A percentile compares a stretch with the other conserved stretches of the same genome.
phyloP scores from a whole-genome alignment of 192 early-diverging fungal genomes.

The Entrophospora sp. region DNA sequence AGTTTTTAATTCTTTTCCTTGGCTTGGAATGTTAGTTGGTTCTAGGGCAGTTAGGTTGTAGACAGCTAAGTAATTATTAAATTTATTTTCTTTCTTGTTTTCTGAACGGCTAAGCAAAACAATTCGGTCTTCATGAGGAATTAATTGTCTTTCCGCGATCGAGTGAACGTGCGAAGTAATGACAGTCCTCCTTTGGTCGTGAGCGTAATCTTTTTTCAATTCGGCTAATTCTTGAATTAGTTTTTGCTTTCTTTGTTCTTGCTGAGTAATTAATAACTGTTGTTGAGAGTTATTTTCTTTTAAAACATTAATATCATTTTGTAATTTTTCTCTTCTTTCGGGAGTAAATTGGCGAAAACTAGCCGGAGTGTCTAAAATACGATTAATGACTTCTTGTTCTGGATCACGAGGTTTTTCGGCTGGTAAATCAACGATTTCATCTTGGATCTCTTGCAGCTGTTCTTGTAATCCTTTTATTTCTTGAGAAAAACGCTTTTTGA shows the following conservation, averaged over 20 bases:
- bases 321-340: not conserved
- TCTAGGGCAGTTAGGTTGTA: not conserved
- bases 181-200: not conserved
- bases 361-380: not conserved
- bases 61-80: conserved; percentile 9
- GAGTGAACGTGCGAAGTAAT: not conserved
- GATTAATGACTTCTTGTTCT: conserved; percentile 4
- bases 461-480: not conserved
- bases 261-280: not conserved
- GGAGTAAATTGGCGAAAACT: not conserved
- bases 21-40: conserved; percentile 5
- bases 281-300: not conserved
- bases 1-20: conserved; percentile 8
- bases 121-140: conserved; percentile 10
- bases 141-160: conserved; percentile 7
- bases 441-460: not conserved
- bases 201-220: not conserved
- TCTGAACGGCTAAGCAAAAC: not conserved
- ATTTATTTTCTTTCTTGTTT: conserved; percentile 6
- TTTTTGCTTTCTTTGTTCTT: not conserved
- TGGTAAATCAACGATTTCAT: not conserved
- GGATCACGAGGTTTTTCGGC: not conserved
- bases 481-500: not conserved
- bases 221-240: conserved; percentile 2
- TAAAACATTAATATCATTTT: not conserved